Evolutionary conservation across 2,329 filamentous ascomycete genomes (phyloP), one percentile per base, ranked within the genome.

Genomic region (Scopulariopsis brevicaulis): DNA sequence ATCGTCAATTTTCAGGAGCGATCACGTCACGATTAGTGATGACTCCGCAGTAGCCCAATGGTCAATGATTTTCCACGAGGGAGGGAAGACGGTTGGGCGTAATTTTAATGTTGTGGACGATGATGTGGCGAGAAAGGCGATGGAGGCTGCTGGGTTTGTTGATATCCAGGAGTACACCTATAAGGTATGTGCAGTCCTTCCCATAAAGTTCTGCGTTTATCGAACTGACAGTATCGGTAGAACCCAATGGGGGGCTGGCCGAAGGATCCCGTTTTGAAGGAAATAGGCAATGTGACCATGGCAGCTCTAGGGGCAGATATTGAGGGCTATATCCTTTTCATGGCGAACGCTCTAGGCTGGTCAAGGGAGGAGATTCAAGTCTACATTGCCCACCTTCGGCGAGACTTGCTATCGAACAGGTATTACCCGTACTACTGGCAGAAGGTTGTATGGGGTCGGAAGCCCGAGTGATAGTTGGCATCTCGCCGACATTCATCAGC

Each of bases 1-100:
- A 1, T 73, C 79, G 55, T 77, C 79, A 63, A 69, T 68, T 55
- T 52, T 62, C 24, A 54, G 58, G 14, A 68, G 46, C 54, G 68
- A 71, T 46, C 67, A 71, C 28, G 65, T 61, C 1, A 64, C 64
- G 5, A 62, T 71, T 4, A 64, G 63, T 7, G 56, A 62, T 3
- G 63, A 64, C 1, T 69, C 64, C 4, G 65, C 65, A 3, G 60
- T 64, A 54, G 57, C 59, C 1, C 60, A 66, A 20, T 71, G 67
- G 66, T 64, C 60, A 25, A 59, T 63, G 12, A 58, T 68, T 25
- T 64, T 71, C 54, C 59, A 65, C 32, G 62, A 66, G 8, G 68
- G 64, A 0, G 64, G 64, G 0, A 67, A 65, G 40, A 67, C 64
- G 37, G 63, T 70, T 1, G 68, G 68, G 4, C 65, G 68, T 2